phyloP scores from a whole-genome alignment of 768 basidiomycete species.

The Fomitopsis serialis region DNA sequence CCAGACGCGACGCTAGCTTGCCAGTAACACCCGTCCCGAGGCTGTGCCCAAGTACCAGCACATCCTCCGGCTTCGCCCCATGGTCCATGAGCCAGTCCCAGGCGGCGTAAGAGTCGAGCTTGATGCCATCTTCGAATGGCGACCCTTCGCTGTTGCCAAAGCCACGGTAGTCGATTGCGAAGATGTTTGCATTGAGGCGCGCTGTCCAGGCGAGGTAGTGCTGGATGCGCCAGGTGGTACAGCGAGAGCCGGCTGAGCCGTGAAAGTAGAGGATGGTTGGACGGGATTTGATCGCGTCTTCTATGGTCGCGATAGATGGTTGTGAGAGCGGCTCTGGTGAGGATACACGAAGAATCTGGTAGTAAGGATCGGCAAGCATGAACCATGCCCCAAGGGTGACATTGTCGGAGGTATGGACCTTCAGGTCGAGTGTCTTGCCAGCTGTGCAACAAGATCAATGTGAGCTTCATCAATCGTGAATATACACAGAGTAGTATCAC shows the following conservation, averaged over 20 bases:
- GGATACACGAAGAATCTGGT: slow-evolving; percentile 40
- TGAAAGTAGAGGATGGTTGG: slow-evolving; percentile 92
- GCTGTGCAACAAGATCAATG: slow-evolving; percentile 34
- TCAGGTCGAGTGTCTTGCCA: slow-evolving; percentile 71
- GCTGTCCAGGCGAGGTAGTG: slow-evolving; percentile 64
- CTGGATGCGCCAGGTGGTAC: slow-evolving; percentile 57
- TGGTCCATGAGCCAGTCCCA: slow-evolving; percentile 71
- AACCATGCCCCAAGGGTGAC: slow-evolving; percentile 85
- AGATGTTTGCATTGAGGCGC: slow-evolving; percentile 65
- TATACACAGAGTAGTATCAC: no score
- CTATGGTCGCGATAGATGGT: slow-evolving; percentile 36
- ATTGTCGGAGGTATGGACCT: slow-evolving; percentile 71
- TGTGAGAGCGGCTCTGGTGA: slow-evolving; percentile 31
- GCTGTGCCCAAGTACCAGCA: slow-evolving; percentile 82
- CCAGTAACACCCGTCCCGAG: slow-evolving; percentile 78
- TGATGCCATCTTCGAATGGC: slow-evolving; percentile 73
- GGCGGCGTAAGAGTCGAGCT: slow-evolving; percentile 67
- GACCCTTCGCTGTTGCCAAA: slow-evolving; percentile 81
- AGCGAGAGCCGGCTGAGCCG: slow-evolving; percentile 84
- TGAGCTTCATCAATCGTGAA: background rate
- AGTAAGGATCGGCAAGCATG: slow-evolving; percentile 61
- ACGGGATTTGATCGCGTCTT: slow-evolving; percentile 44
- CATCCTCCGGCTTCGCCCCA: slow-evolving; percentile 50
- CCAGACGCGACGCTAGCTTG: slow-evolving; percentile 34
- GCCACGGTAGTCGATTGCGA: slow-evolving; percentile 89